A percentile compares a stretch with the other conserved stretches of the same genome.
These are phyloP conservation scores for Ampelomyces quisqualis DNA, from an alignment of 2,329 filamentous ascomycete species.

Conservation along the genomic window DNA sequence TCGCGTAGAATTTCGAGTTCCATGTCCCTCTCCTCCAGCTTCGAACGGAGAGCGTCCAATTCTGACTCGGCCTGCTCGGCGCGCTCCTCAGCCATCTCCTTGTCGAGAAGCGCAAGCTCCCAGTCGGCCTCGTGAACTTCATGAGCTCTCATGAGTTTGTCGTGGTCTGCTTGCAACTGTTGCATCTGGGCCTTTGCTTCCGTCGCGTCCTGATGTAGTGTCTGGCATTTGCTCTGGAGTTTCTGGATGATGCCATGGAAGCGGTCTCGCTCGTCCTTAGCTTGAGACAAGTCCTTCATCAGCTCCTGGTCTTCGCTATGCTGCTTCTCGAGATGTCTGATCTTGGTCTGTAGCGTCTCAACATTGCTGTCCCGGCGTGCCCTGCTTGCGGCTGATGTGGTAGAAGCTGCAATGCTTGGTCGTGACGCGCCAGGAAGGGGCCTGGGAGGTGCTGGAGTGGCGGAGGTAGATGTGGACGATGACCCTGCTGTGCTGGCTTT, in stretches of 20 bases:
- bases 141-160: constrained; percentile 70
- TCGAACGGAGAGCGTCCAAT: constrained; percentile 72
- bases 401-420: constrained; percentile 19
- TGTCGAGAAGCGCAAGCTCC: constrained; percentile 84
- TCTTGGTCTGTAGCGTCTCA: constrained; percentile 84
- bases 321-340: constrained; percentile 86
- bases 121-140: constrained; percentile 82
- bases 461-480: constrained; percentile 9
- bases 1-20: constrained; percentile 85
- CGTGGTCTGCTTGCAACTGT: constrained; percentile 69
- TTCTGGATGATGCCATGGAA: constrained; percentile 87
- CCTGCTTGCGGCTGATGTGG: constrained; percentile 14
- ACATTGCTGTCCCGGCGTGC: constrained; percentile 47
- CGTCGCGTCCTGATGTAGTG: constrained; percentile 75
- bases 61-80: constrained; percentile 81
- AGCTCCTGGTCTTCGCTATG: constrained; percentile 80
- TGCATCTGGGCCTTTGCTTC: constrained; percentile 77
- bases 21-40: constrained; percentile 79
- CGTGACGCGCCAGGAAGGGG: constrained; percentile 11
- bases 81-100: constrained; percentile 94
- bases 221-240: constrained; percentile 83
- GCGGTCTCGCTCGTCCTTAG: constrained; percentile 74
- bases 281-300: constrained; percentile 72
- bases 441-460: neutral
- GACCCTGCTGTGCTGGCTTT: constrained; percentile 24